phyloP scores from a whole-genome alignment of 2,329 filamentous ascomycete genomes.

The Stylonectria norvegica region DNA sequence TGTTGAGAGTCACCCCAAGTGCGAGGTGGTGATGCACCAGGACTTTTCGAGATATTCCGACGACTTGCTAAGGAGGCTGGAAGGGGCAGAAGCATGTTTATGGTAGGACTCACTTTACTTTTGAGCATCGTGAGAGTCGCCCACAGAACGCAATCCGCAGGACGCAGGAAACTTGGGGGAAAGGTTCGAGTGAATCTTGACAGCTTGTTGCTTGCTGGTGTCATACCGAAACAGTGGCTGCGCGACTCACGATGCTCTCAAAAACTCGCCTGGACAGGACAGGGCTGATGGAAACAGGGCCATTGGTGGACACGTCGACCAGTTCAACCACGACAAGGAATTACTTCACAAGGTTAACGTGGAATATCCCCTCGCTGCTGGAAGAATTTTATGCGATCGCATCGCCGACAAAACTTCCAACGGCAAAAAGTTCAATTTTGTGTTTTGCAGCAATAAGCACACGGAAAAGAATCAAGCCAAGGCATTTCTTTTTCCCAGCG shows the following conservation, averaged over 20 bases:
- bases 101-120: constrained; percentile 48
- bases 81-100: constrained; percentile 59
- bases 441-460: constrained; percentile 40
- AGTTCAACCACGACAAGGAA: constrained; percentile 45
- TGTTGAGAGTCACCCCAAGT: constrained; percentile 44
- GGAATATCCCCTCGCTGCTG: constrained; percentile 58
- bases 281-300: constrained; percentile 29
- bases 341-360: constrained; percentile 50
- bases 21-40: constrained; percentile 46
- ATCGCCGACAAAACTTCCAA: constrained; percentile 30
- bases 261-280: too few species aligned
- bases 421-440: constrained; percentile 39
- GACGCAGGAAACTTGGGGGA: too few species aligned
- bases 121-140: too few species aligned
- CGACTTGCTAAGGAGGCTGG: constrained; percentile 31
- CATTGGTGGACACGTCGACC: constrained; percentile 42
- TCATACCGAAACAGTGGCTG: too few species aligned
- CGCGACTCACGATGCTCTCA: too few species aligned
- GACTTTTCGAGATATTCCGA: constrained; percentile 53
- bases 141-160: too few species aligned
- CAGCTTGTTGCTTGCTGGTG: too few species aligned
- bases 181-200: too few species aligned
- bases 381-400: constrained; percentile 45
- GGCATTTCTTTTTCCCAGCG: constrained; percentile 34
- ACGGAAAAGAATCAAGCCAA: constrained; percentile 34